Base-by-base conservation (phyloP, 208 protist species). In the Trypanosoma melophagium region DNA sequence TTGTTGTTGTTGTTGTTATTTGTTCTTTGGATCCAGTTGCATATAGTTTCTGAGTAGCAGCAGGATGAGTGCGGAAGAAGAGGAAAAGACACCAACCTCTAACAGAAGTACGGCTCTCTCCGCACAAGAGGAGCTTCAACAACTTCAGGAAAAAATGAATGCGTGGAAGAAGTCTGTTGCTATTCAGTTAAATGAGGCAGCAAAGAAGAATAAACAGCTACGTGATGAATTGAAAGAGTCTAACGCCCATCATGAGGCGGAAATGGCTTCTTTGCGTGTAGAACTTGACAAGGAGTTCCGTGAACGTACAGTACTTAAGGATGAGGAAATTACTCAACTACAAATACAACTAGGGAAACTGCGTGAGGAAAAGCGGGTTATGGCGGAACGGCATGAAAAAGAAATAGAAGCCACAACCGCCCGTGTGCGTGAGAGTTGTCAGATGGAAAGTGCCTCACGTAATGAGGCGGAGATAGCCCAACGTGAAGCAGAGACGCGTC, bases 251-350 rank as follows among this genome's bases (percentile, higher is more conserved):
- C 73, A 71, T 40, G 80, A 89, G 2, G 31, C 4, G 0, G 74
- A 77, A 16, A 71, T 90, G 42, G 59, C 59, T 12, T 72, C 60
- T 13, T 50, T 90, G 40, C 79, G 86, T 2, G 62, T 91, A 60
- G 75, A 90, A 55, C 75, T 89, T 28, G 66, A 75, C 16, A 77
- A 80, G 9, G 89, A 94, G 59, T 90, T 91, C 53, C 76, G 87
- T 55, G 89, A 94, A 64, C 74, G 84, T 8, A 89, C 79, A 0
- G 44, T 28, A 31, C 57, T 89, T 64, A 79, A 87, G 52, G 74
- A 80, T 42, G 84, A 94, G 50, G 84, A 87, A 66, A 53, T 87
- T 57, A 62, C 56, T 31, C 24, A 55, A 31, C 56, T 91, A 49
- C 63, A 79, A 40, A 4, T 42, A 47, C 68, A 79, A 38, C 41